These are phyloP conservation scores for Oidiodendron maius DNA, from an alignment of 495 filamentous ascomycete species.

Conservation along the genomic window DNA sequence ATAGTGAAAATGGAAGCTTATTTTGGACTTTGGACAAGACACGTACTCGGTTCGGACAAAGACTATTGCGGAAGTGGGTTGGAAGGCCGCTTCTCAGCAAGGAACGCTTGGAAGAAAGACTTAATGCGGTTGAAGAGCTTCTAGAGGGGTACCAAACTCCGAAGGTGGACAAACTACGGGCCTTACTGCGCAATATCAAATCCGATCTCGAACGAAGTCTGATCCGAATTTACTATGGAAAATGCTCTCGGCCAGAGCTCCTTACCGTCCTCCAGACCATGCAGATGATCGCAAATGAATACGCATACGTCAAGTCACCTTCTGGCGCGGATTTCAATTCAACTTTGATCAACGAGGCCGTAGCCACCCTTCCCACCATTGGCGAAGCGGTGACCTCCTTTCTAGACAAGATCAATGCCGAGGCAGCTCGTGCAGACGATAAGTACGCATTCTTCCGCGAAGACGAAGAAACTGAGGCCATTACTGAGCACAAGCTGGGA, in stretches of 20 bases:
- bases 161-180: slow-evolving; percentile 66
- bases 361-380: slow-evolving; percentile 74
- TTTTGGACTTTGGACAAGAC: slow-evolving; percentile 97
- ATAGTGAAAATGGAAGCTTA: slow-evolving; percentile 78
- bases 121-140: slow-evolving; percentile 85
- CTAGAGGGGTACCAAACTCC: slow-evolving; percentile 56
- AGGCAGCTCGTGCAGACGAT: slow-evolving; percentile 81
- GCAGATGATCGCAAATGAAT: slow-evolving; percentile 73
- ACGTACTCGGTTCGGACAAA: slow-evolving; percentile 80
- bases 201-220: slow-evolving; percentile 86
- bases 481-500: slow-evolving; percentile 81
- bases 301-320: slow-evolving; percentile 55
- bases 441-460: slow-evolving; percentile 93
- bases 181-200: slow-evolving; percentile 62
- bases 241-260: slow-evolving; percentile 87
- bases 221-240: slow-evolving; percentile 94
- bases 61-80: slow-evolving; percentile 91
- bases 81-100: slow-evolving; percentile 85
- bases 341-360: slow-evolving; percentile 60
- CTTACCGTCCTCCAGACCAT: slow-evolving; percentile 78
- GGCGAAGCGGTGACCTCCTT: slow-evolving; percentile 59
- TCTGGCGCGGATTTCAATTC: slow-evolving; percentile 72
- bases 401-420: slow-evolving; percentile 78
- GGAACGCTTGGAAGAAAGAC: slow-evolving; percentile 69
- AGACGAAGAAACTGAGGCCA: slow-evolving; percentile 76